phyloP scores from a whole-genome alignment of 192 early-diverging fungal species.

The Backusella morwellensis region DNA sequence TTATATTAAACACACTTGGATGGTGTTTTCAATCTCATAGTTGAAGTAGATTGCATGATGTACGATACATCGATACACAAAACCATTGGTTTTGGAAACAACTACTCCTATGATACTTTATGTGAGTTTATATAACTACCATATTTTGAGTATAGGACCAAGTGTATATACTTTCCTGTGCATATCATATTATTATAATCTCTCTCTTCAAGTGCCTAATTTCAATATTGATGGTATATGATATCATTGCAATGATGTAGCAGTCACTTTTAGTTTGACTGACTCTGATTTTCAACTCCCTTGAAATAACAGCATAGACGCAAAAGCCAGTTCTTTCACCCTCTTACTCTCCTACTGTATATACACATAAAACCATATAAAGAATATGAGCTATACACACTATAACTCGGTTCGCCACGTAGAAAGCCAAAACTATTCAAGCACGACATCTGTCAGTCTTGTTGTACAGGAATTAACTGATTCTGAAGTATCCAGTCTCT shows the following conservation, averaged over 20 bases:
- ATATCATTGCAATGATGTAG: neutral
- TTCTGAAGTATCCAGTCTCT: neutral
- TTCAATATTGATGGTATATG: neutral
- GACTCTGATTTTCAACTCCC: neutral
- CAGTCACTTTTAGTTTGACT: constrained; percentile 1
- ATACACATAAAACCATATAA: neutral
- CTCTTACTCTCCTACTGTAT: neutral
- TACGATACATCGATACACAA: too few relatives aligned
- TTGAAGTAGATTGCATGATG: too few relatives aligned
- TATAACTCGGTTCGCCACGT: neutral
- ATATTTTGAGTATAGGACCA: too few relatives aligned
- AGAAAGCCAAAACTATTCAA: neutral
- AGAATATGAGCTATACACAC: neutral
- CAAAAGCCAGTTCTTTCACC: neutral
- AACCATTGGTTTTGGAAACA: too few relatives aligned
- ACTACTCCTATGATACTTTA: too few relatives aligned
- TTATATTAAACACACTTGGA: too few relatives aligned
- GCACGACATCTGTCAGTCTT: neutral
- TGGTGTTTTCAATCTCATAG: too few relatives aligned
- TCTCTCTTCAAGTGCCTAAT: too few relatives aligned
- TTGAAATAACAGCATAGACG: neutral
- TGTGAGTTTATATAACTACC: too few relatives aligned
- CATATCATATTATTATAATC: too few relatives aligned
- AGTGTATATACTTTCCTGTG: too few relatives aligned
- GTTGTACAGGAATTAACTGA: constrained; percentile 8